Base-by-base conservation (phyloP, 2,329 filamentous ascomycete genomes). In the Aspergillus caelatus region DNA sequence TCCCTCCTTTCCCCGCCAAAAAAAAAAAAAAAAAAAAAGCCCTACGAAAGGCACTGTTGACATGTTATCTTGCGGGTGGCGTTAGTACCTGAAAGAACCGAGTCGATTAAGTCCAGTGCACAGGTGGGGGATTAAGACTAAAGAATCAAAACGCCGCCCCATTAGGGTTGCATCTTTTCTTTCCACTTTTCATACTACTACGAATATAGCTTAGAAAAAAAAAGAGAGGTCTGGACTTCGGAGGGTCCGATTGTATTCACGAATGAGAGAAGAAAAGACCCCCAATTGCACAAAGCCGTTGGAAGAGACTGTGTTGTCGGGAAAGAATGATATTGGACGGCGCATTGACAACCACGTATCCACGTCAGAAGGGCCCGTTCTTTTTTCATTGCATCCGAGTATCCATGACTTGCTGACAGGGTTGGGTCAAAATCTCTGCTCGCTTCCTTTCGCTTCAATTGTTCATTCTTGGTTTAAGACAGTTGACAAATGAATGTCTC, bases 321-420 rank as follows among this genome's bases (percentile, higher is more conserved):
- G 26, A 50, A 28, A 16, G 23, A n/a, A 50, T 50, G 7, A 50
- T 50, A 50, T 30, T 50, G 26, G 46, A 30, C 26, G 23, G 26
- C 26, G 46, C 46, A 50, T 50, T 50, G 46, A 50, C 46, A 50
- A 4, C 26, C 26, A 50, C 4, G 14, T 52, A 52, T 52, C 48
- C 48, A 52, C 19, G 48, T 34, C 28, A 30, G 46, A 30, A 50
- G 19, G 23, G 14, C 9, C 23, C 23, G n/a, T 46, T 21, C 3
- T 12, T n/a, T 63, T 62, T 55, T 64, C 46, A 66, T 56, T 67
- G 62, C 48, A 32, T 52, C 39, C 39, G 39, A n/a, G 16, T 16
- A 50, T 50, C 28, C 19, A 52, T 32, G 48, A 11, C 16, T 19
- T 50, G 46, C 46, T 30, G 46, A 30, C 26, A 30, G 46, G 46